Conservation (phyloP, 805 yeast genomes). For the Candida berthetii region DNA sequence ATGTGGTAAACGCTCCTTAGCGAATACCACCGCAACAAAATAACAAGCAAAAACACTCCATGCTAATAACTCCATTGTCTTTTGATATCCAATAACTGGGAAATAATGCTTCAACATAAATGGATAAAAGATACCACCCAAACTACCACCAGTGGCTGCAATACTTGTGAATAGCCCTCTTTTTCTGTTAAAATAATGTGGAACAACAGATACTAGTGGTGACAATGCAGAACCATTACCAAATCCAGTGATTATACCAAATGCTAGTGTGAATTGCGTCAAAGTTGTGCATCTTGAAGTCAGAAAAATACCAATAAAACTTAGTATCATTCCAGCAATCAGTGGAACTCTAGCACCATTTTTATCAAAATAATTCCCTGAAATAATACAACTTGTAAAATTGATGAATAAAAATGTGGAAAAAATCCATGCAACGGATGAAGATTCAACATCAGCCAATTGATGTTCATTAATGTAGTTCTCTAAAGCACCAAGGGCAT, state of each 20-base stretch:
- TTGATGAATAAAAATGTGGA: constrained; percentile 46
- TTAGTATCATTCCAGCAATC: constrained; percentile 31
- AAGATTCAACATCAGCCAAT: constrained; percentile 34
- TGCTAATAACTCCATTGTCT: constrained; percentile 49
- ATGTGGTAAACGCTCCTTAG: constrained; percentile 33
- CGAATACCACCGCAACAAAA: constrained; percentile 23
- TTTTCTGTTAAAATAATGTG: constrained; percentile 55
- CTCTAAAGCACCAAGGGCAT: constrained; percentile 58
- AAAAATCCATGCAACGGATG: constrained; percentile 58
- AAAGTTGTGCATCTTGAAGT: constrained; percentile 42
- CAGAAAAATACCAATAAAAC: constrained; percentile 43
- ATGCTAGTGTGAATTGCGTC: constrained; percentile 58
- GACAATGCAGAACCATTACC: constrained; percentile 53
- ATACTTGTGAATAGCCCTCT: constrained; percentile 49
- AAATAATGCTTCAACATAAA: constrained; percentile 42
- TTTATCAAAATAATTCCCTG: constrained; percentile 53
- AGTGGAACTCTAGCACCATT: constrained; percentile 41
- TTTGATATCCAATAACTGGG: constrained; percentile 38
- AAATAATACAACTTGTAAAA: constrained; percentile 40
- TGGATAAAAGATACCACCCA: constrained; percentile 52
- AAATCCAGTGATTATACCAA: constrained; percentile 46
- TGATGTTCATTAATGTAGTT: constrained; percentile 53
- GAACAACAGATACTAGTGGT: constrained; percentile 58
- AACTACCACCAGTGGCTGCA: constrained; percentile 43
- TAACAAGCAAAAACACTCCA: constrained; percentile 27